Conservation (phyloP, 148 eudicot genomes). For the Salicornia ramosissima region DNA sequence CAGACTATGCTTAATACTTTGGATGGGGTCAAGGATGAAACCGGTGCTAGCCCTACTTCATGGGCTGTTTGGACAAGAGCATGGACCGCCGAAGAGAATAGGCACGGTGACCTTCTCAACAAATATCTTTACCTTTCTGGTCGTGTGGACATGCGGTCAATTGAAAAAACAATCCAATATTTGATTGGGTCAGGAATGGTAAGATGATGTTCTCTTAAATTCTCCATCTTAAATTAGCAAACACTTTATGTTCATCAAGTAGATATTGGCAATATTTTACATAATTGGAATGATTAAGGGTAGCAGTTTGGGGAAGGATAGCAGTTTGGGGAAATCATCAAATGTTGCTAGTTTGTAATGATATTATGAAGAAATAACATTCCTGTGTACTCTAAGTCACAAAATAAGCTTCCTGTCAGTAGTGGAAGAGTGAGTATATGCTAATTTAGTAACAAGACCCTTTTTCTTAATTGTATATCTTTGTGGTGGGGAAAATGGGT, state of each 20-base stretch:
- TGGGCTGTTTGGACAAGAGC: conserved; percentile 66
- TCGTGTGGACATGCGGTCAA: conserved; percentile 55
- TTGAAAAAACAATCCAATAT: conserved; percentile 57
- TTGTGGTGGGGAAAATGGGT: too few relatives aligned
- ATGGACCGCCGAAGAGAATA: conserved; percentile 68
- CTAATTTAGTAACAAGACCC: too few relatives aligned
- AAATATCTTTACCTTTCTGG: conserved; percentile 57
- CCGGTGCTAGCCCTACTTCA: conserved; percentile 50
- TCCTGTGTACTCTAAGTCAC: too few relatives aligned
- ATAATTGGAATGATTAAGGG: too few relatives aligned
- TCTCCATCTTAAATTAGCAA: not conserved
- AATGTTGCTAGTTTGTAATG: too few relatives aligned
- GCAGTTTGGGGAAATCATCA: too few relatives aligned
- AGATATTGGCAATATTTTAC: not conserved
- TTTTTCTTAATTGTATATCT: too few relatives aligned
- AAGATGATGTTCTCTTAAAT: conserved; percentile 18
- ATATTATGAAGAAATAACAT: too few relatives aligned
- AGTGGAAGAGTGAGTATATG: too few relatives aligned
- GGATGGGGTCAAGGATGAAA: conserved; percentile 64
- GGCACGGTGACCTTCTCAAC: conserved; percentile 63
- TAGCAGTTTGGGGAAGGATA: too few relatives aligned
- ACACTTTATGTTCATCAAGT: not conserved
- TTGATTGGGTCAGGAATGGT: conserved; percentile 65
- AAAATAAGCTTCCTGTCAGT: too few relatives aligned
- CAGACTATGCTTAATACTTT: conserved; percentile 59